Evolutionary conservation across 805 yeast species (phyloP), one percentile per base, ranked within the genome.

Genomic region (Suhomyces canberraensis): DNA sequence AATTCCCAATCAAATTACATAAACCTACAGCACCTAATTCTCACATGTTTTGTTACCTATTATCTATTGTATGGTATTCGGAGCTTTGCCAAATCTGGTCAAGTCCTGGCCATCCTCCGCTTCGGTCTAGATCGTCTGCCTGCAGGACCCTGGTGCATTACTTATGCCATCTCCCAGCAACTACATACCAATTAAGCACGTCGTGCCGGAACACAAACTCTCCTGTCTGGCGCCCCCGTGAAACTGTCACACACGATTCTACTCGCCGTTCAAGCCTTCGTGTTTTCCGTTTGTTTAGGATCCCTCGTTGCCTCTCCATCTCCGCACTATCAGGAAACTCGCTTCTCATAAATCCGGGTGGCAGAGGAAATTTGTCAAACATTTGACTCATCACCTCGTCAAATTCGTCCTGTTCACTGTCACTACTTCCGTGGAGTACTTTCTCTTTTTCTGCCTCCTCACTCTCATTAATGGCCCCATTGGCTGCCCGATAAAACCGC

Each of bases 311-410:
- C 17, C 49, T 41, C 25, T 21, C 31, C 15, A 38, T 49, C 37
- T 64, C 69, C 36, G 62, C 67, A 1, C 66, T 61, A 25, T 47
- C 45, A 5, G 66, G 66, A 36, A 65, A 65, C 30, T 60, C 66
- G 15, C 65, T 63, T 14, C 46, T 44, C 68, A 64, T 64, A 41
- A 59, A 65, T 13, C 70, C 69, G 2, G 69, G 69, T 2, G 71
- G 71, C 4, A 64, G 56, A 36, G 63, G 62, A 32, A 61, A 56
- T 41, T 59, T 60, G 42, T 64, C 69, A 47, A 53, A 61, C 7
- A 63, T 44, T 45, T 65, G 71, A 46, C 46, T 54, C 44, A 47
- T 37, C 6, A 47, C 50, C 11, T 46, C 48, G n/a, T 53, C 54
- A 25, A 33, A 42, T 8, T 39, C 40, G 18, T 40, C 37, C 8